phyloP scores from a whole-genome alignment of 2,329 filamentous ascomycete species.

The Aspergillus felis region DNA sequence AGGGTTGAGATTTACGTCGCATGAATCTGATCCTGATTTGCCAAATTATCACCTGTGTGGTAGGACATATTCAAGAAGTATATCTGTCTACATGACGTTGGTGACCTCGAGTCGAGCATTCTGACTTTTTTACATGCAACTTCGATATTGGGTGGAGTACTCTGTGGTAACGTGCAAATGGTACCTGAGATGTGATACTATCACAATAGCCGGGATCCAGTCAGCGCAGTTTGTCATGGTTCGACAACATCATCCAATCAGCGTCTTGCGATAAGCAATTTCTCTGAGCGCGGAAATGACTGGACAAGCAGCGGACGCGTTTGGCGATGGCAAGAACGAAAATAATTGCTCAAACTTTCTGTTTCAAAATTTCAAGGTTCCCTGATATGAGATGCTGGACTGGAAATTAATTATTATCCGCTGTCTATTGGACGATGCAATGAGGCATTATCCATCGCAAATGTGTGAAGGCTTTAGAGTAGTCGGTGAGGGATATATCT shows the following conservation, averaged over 20 bases:
- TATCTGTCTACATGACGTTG: not conserved
- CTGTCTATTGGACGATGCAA: not conserved
- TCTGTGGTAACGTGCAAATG: not conserved
- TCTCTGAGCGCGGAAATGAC: conserved; percentile 6
- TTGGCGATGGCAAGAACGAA: not conserved
- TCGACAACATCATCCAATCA: conserved; percentile 21
- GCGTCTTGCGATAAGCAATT: conserved; percentile 23
- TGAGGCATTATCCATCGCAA: not conserved
- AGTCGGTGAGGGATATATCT: not conserved
- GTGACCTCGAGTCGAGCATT: no score
- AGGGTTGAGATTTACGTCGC: not conserved
- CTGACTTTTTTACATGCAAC: not conserved
- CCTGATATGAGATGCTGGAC: not conserved
- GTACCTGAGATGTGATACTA: not conserved
- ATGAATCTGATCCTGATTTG: not conserved
- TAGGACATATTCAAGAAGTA: not conserved
- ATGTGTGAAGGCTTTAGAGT: not conserved
- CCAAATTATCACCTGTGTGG: not conserved
- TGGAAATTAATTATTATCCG: not conserved
- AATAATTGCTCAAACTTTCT: not conserved
- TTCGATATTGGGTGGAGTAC: not conserved
- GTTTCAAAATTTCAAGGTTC: not conserved
- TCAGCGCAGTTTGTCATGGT: conserved; percentile 33
- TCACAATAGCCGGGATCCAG: conserved; percentile 9
- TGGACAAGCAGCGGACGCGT: not conserved